These are phyloP conservation scores for sweet orange (Citrus sinensis) DNA, from an alignment of 345 rosid genomes.

Conservation along the genomic window DNA sequence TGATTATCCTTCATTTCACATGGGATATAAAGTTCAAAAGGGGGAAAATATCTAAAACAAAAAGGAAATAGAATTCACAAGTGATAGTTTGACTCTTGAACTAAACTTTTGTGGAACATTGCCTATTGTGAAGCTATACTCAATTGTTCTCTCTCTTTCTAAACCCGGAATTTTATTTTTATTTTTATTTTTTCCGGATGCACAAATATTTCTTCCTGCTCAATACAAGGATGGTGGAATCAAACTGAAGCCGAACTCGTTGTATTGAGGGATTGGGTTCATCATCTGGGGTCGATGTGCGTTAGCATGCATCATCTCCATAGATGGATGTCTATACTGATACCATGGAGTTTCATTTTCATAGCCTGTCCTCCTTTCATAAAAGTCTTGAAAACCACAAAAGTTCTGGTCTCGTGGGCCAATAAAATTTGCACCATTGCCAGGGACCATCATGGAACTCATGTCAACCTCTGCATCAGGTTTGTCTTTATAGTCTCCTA, in stretches of 20 bases:
- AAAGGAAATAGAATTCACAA: neutral
- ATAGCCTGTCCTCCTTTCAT: conserved; percentile 8
- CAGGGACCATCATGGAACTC: conserved; percentile 6
- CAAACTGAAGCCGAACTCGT: neutral
- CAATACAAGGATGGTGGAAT: conserved; percentile 2
- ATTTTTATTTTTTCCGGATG: neutral
- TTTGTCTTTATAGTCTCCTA: conserved; percentile 7
- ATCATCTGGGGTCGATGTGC: conserved; percentile 15
- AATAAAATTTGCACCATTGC: conserved; percentile 10
- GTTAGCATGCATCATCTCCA: neutral
- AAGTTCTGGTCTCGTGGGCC: conserved; percentile 15
- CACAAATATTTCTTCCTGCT: neutral
- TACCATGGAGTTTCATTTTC: conserved; percentile 3
- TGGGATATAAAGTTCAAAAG: neutral
- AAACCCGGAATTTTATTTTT: neutral
- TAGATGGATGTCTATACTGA: conserved; percentile 20
- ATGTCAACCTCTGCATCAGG: neutral
- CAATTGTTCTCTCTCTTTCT: neutral
- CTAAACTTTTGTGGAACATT: neutral
- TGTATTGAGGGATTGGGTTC: neutral
- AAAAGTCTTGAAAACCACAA: neutral
- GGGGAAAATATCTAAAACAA: neutral
- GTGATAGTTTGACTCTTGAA: neutral
- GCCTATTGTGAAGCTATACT: neutral
- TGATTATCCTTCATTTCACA: neutral